Conservation (phyloP, 176 grass and related monocot species). For the Pontederia paniculata region DNA sequence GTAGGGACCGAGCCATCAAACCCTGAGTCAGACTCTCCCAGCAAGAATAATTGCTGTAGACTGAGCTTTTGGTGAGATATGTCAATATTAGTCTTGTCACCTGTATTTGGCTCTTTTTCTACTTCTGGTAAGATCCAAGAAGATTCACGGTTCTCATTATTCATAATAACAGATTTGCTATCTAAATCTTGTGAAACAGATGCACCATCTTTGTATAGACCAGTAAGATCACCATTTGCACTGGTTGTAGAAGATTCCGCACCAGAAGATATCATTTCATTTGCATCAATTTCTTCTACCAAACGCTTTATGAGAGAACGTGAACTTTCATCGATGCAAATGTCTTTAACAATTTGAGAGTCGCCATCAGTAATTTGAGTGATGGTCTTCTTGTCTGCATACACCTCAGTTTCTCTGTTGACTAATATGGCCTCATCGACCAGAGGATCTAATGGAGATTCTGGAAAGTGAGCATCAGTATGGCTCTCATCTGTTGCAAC, state of each 20-base stretch:
- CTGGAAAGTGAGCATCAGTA: too few species aligned
- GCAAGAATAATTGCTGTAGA: not conserved
- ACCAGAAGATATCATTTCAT: not conserved
- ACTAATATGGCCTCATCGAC: too few species aligned
- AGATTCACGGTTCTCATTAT: not conserved
- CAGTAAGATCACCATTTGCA: not conserved
- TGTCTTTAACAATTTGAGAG: slow-evolving; percentile 11
- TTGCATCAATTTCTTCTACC: slow-evolving; percentile 1
- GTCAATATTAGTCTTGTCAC: slow-evolving; percentile 2
- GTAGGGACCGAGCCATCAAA: not conserved
- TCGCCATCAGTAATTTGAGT: not conserved
- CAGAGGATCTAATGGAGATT: too few species aligned
- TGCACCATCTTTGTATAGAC: not conserved
- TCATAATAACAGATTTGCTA: not conserved
- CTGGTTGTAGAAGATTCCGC: not conserved
- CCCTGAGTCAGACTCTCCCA: not conserved
- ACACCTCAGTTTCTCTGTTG: too few species aligned
- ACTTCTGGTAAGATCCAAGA: not conserved
- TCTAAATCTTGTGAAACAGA: not conserved
- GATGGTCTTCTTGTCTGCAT: not conserved
- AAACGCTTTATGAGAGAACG: not conserved
- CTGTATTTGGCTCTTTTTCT: not conserved
- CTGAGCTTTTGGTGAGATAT: not conserved
- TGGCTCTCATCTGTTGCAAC: too few species aligned
- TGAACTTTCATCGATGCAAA: slow-evolving; percentile 13